phyloP scores from a whole-genome alignment of 2,329 filamentous ascomycete genomes.

The Helotiales sp. region DNA sequence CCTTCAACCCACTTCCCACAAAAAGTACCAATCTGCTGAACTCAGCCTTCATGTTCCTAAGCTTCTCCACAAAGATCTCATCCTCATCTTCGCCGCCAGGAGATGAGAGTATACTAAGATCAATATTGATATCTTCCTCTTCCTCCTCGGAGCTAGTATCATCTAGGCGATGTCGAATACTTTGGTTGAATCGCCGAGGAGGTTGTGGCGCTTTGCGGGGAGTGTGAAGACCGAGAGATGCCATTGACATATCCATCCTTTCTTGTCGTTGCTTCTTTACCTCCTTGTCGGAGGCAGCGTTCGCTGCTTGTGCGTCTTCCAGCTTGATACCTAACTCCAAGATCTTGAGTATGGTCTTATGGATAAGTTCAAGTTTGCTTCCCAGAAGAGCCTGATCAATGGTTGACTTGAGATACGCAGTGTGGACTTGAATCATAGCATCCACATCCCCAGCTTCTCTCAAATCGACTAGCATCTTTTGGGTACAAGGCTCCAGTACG shows the following conservation, averaged over 20 bases:
- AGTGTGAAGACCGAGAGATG: conserved; percentile 32
- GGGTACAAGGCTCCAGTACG: conserved; percentile 63
- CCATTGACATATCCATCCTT: conserved; percentile 33
- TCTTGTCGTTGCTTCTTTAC: conserved; percentile 27
- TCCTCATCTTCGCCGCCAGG: conserved; percentile 27
- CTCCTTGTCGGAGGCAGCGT: conserved; percentile 26
- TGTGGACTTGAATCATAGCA: conserved; percentile 73
- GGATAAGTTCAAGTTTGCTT: conserved; percentile 66
- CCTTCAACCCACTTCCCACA: conserved; percentile 69
- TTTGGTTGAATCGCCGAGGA: conserved; percentile 15
- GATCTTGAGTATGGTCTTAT: conserved; percentile 70
- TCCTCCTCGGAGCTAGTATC: conserved; percentile 40
- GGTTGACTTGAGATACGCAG: conserved; percentile 60
- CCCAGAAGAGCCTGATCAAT: conserved; percentile 70
- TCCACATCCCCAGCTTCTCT: conserved; percentile 70
- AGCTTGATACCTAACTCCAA: conserved; percentile 74
- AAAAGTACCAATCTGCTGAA: conserved; percentile 70
- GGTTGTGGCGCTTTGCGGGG: conserved; percentile 29
- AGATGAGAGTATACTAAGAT: conserved; percentile 40
- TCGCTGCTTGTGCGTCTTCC: conserved; percentile 55
- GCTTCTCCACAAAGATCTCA: conserved; percentile 48
- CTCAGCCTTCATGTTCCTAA: conserved; percentile 59
- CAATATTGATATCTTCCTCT: conserved; percentile 36
- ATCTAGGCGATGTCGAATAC: conserved; percentile 27
- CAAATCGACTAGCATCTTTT: conserved; percentile 58